Percentiles rank a stretch among this genome's conserved stretches.
These are phyloP conservation scores for Biscutella laevigata DNA, from an alignment of 441 rosid genomes.

Conservation along the genomic window DNA sequence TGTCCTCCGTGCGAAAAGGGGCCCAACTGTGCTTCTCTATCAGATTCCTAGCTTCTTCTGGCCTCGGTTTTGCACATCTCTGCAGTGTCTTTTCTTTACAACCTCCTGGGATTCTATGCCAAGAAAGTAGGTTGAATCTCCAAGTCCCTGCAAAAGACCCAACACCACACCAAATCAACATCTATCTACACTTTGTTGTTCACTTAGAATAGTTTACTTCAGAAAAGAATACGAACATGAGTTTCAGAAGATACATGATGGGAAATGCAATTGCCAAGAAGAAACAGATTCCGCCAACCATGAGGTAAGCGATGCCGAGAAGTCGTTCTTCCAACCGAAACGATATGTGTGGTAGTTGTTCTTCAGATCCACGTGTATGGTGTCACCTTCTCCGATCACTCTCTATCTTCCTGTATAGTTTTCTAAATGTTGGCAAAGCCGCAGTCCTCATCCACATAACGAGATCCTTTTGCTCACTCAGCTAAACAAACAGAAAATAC, in stretches of 20 bases:
- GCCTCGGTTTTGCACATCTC: conserved; percentile 60
- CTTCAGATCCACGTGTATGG: conserved; percentile 36
- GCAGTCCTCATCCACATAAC: conserved; percentile 99
- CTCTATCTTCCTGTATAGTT: conserved; percentile 79
- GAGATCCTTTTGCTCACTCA: conserved; percentile 84
- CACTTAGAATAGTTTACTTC: background rate
- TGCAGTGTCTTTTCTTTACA: conserved; percentile 46
- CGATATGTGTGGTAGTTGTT: conserved; percentile 21
- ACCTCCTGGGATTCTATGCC: conserved; percentile 78
- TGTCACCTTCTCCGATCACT: conserved; percentile 40
- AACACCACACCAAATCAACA: conserved; percentile 2
- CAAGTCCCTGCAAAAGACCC: conserved; percentile 55
- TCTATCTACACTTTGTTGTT: background rate
- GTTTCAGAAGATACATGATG: conserved; percentile 68
- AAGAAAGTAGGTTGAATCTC: conserved; percentile 89
- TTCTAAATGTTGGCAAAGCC: conserved; percentile 86
- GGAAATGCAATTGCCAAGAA: conserved; percentile 71
- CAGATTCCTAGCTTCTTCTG: conserved; percentile 54
- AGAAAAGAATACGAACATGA: conserved; percentile 40
- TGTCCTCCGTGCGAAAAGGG: conserved; percentile 47
- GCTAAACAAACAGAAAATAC: conserved; percentile 29
- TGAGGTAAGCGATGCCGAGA: conserved; percentile 80
- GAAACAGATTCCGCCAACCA: conserved; percentile 76
- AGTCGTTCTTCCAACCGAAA: conserved; percentile 83
- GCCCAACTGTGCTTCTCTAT: conserved; percentile 67